A percentile compares a stretch with the other conserved stretches of the same genome.
Conservation (phyloP, 352 stramenopile species). For the Chrysophaeum taylorii region DNA sequence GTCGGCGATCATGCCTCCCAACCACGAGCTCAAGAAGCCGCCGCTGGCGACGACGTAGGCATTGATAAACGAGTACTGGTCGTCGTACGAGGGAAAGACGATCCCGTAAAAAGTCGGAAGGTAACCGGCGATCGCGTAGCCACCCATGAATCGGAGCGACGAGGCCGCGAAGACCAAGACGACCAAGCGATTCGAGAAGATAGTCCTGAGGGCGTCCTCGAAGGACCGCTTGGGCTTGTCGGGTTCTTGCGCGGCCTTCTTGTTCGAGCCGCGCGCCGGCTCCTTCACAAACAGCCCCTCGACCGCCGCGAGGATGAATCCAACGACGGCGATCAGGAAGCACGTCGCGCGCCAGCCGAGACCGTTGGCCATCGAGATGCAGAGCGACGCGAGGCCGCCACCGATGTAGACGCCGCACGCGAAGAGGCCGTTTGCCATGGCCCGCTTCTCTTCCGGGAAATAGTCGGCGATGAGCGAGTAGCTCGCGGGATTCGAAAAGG, state of each 20-base stretch:
- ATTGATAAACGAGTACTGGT: slow-evolving; percentile 29
- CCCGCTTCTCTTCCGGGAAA: slow-evolving; percentile 26
- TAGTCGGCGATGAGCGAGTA: slow-evolving; percentile 38
- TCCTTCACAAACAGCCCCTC: slow-evolving; percentile 27
- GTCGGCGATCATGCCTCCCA: slow-evolving; percentile 29
- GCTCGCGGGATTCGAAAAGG: slow-evolving; percentile 29
- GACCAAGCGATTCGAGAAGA: slow-evolving; percentile 24
- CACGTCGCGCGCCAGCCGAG: slow-evolving; percentile 30
- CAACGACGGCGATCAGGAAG: slow-evolving; percentile 22
- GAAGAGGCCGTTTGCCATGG: slow-evolving; percentile 25
- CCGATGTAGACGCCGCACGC: slow-evolving; percentile 31
- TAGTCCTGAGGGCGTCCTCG: slow-evolving; percentile 17
- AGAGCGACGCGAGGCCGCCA: slow-evolving; percentile 20
- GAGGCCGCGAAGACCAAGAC: slow-evolving; percentile 30
- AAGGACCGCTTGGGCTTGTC: not conserved
- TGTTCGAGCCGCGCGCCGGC: not conserved
- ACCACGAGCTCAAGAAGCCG: slow-evolving; percentile 29
- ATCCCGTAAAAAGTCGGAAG: slow-evolving; percentile 15
- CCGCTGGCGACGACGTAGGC: slow-evolving; percentile 29
- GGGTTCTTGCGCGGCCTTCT: not conserved
- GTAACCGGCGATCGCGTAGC: slow-evolving; percentile 26
- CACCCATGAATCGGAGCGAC: slow-evolving; percentile 32
- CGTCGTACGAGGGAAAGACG: slow-evolving; percentile 13
- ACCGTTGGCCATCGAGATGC: slow-evolving; percentile 24
- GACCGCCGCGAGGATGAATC: slow-evolving; percentile 18